Percentiles rank a stretch among this genome's conserved stretches.
Conservation (phyloP, 1,284 basidiomycete species). For the Papiliotrema flavescens region DNA sequence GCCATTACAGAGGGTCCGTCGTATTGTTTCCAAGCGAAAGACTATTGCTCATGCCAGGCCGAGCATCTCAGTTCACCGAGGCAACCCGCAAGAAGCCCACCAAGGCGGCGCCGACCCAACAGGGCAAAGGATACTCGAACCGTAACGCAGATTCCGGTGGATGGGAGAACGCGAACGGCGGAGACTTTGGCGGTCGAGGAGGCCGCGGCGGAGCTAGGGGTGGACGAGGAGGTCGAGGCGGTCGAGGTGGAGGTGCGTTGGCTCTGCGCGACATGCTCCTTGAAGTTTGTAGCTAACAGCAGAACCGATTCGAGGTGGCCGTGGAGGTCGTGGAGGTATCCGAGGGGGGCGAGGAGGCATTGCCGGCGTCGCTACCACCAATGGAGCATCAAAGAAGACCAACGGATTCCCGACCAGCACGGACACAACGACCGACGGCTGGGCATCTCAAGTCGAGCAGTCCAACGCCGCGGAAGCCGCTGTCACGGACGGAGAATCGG, state of each 20-base stretch:
- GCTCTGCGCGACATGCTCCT: neutral
- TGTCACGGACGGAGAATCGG: constrained; percentile 13
- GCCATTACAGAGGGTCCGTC: constrained; percentile 48
- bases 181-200: constrained; percentile 25
- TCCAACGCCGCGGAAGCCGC: constrained; percentile 23
- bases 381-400: constrained; percentile 17
- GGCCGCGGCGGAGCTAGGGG: constrained; percentile 37
- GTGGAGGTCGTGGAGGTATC: constrained; percentile 33
- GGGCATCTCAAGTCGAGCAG: constrained; percentile 39
- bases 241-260: constrained; percentile 32
- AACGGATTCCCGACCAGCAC: constrained; percentile 35
- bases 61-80: constrained; percentile 49
- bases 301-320: constrained; percentile 35
- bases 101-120: constrained; percentile 27
- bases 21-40: neutral
- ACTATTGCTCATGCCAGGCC: constrained; percentile 28
- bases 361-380: constrained; percentile 20
- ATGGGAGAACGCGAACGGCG: constrained; percentile 33
- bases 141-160: constrained; percentile 45
- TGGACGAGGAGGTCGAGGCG: constrained; percentile 43
- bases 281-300: neutral
- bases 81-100: constrained; percentile 43
- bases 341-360: constrained; percentile 43
- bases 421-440: constrained; percentile 38
- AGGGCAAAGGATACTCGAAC: constrained; percentile 30